Percentiles rank a stretch among this genome's conserved stretches.
Evolutionary conservation across 2,329 filamentous ascomycete species (phyloP).

Genomic region (Exophiala bonariae): DNA sequence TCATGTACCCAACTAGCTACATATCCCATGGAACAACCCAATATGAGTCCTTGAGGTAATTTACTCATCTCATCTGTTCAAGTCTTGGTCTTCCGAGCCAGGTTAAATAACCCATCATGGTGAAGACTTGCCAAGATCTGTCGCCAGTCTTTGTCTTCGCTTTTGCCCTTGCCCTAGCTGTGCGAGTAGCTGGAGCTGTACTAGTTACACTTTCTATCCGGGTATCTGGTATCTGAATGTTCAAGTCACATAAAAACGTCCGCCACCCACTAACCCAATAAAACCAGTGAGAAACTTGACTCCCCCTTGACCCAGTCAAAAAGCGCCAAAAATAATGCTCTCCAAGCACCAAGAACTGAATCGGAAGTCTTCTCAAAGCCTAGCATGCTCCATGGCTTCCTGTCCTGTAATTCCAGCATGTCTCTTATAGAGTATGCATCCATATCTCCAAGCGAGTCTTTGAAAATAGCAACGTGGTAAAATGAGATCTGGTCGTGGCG

Average conservation of each 20-base stretch:
- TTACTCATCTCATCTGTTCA: no score
- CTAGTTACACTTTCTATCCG: slow-evolving; percentile 5
- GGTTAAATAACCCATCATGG: background rate
- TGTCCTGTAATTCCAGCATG: slow-evolving; percentile 9
- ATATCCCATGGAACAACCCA: no score
- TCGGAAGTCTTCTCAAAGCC: slow-evolving; percentile 2
- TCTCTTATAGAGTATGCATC: background rate
- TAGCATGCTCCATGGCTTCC: no score
- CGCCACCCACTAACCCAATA: no score
- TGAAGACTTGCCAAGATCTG: background rate
- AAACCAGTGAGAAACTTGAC: background rate
- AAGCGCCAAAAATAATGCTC: slow-evolving; percentile 18
- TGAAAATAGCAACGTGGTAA: background rate
- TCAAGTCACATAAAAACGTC: background rate
- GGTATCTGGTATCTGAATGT: slow-evolving; percentile 6
- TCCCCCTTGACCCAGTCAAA: slow-evolving; percentile 10
- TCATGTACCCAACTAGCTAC: no score
- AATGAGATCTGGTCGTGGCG: slow-evolving; percentile 14
- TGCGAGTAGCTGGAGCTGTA: no score
- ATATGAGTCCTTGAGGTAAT: no score
- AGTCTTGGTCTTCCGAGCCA: background rate
- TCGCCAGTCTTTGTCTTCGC: slow-evolving; percentile 6
- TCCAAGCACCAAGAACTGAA: slow-evolving; percentile 17
- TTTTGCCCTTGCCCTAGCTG: background rate
- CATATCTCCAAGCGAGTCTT: background rate